Percentiles rank a stretch among this genome's conserved stretches.
Evolutionary conservation across 2,329 filamentous ascomycete genomes (phyloP).

Genomic region (Zasmidium cellare): DNA sequence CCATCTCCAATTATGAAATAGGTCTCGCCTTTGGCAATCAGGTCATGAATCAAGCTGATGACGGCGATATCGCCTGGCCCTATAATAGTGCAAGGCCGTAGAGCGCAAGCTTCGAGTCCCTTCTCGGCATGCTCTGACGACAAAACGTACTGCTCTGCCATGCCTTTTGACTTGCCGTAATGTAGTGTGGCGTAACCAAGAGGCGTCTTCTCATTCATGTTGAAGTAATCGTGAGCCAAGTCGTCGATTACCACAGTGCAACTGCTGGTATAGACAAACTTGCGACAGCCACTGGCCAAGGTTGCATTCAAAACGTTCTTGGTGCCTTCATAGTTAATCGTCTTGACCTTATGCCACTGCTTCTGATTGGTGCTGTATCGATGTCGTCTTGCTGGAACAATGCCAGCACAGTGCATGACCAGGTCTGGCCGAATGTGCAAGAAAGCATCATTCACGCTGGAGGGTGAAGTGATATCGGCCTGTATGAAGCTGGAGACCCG

Average conservation of each 20-base stretch:
- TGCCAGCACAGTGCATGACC: constrained; percentile 82
- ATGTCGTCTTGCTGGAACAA: constrained; percentile 39
- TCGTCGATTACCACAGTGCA: constrained; percentile 87
- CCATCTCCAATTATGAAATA: constrained; percentile 79
- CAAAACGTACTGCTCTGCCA: constrained; percentile 79
- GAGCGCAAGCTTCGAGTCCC: constrained; percentile 53
- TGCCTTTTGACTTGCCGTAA: constrained; percentile 88
- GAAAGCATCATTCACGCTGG: constrained; percentile 50
- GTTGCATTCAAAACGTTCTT: constrained; percentile 73
- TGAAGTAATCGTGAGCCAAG: constrained; percentile 67
- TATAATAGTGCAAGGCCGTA: constrained; percentile 87
- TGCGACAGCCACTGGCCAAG: constrained; percentile 68
- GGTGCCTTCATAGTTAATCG: constrained; percentile 88
- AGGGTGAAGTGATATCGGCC: constrained; percentile 41
- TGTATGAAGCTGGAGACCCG: constrained; percentile 36
- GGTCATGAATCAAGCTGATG: constrained; percentile 71
- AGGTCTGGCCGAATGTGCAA: constrained; percentile 67
- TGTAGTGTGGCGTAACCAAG: constrained; percentile 70
- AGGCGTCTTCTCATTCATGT: constrained; percentile 75
- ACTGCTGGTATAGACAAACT: constrained; percentile 87
- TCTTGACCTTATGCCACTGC: constrained; percentile 63
- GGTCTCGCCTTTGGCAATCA: constrained; percentile 68
- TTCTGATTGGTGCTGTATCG: constrained; percentile 41
- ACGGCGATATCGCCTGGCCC: constrained; percentile 83
- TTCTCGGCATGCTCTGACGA: constrained; percentile 58